Percentiles rank a stretch among this genome's conserved stretches.
phyloP scores from a whole-genome alignment of 306 rosid species.

The Rubus parviflorus region DNA sequence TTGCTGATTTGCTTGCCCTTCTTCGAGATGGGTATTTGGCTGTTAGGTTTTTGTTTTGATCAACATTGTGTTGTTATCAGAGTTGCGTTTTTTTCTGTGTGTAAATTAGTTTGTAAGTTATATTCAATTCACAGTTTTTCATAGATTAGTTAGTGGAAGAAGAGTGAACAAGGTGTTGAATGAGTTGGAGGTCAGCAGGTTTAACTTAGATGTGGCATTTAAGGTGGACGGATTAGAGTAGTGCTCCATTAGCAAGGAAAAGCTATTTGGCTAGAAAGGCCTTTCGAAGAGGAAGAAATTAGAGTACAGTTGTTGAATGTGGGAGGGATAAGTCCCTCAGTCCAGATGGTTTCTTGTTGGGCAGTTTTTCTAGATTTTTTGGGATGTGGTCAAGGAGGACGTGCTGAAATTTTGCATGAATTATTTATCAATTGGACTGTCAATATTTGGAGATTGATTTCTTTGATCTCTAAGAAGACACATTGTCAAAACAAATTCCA shows the following conservation, averaged over 20 bases:
- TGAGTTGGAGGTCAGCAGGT: neutral
- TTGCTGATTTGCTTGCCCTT: neutral
- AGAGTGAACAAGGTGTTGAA: neutral
- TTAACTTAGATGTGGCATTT: neutral
- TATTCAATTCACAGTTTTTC: neutral
- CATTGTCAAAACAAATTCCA: neutral
- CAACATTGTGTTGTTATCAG: neutral
- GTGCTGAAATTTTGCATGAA: neutral
- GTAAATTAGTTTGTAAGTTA: neutral
- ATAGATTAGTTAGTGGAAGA: neutral
- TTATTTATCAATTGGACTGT: neutral
- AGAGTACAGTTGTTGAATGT: neutral
- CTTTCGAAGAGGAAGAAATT: neutral
- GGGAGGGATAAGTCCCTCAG: neutral
- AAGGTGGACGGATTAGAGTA: neutral
- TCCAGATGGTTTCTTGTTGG: neutral
- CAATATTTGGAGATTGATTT: neutral
- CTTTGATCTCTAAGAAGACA: neutral
- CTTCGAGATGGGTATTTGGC: neutral
- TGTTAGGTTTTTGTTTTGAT: neutral
- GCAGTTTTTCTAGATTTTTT: neutral
- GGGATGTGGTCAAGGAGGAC: neutral
- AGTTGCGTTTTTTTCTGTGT: neutral
- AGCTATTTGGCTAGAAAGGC: neutral
- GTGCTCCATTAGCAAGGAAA: neutral